Evolutionary conservation across 2,329 filamentous ascomycete genomes (phyloP), one percentile per base, ranked within the genome.

Genomic region (Colletotrichum shisoi): DNA sequence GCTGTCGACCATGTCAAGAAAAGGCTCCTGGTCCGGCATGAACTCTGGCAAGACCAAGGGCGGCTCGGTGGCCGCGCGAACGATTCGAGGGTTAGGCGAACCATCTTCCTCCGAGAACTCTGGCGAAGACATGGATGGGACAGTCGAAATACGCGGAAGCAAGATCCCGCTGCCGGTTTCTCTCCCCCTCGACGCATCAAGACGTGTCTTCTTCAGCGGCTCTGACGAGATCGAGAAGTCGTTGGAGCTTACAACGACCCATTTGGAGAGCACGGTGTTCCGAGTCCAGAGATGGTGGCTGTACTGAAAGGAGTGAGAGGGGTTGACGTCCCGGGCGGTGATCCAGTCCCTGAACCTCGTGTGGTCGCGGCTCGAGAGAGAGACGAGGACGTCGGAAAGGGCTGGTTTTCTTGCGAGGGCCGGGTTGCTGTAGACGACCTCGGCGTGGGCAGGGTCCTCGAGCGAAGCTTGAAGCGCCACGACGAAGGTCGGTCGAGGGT

Each of bases 401-500:
- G 71, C 71, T 19, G 71, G 40, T 48, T 75, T 73, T 40, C 71
- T 65, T 24, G 71, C 69, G 3, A 81, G 72, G n/a, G 77, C 75
- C 49, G 77, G 75, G 63, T 82, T 82, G 63, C 74, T 74, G 71
- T 81, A 80, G 24, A 76, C 72, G 17, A 75, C 62, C 39, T 56
- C 52, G 9, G 68, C 60, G 31, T 63, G 66, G 34, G 61, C 48
- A 21, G 70, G 51, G 34, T 71, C 57, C 51, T 70, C 59, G 56
- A 65, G 40, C 13, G 59, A 52, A 17, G 70, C 46, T 17, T 68
- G 59, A 19, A 71, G 57, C 37, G 72, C 73, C 53, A 79, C 76
- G 62, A 81, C 73, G 51, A 82, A 82, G 49, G 78, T 78, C 59
- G 80, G 79, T 61, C 80, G 76, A 37, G 78, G 78, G 66, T 82